Conservation (phyloP, 2,329 filamentous ascomycete genomes). For the Hymenoscyphus albidus region DNA sequence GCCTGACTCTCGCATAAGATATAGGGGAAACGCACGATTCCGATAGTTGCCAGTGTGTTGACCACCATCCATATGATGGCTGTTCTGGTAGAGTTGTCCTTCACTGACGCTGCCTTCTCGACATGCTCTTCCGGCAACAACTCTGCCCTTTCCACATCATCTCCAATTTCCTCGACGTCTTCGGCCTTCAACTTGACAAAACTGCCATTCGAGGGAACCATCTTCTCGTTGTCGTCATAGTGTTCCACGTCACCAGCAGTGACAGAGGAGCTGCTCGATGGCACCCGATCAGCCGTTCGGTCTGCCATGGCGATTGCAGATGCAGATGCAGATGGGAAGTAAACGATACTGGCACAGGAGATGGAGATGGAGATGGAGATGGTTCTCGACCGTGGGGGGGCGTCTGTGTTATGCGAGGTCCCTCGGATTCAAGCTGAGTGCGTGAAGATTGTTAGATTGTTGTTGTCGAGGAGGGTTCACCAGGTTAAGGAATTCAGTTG, state of each 20-base stretch:
- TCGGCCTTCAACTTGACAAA: constrained; percentile 28
- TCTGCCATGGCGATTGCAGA: constrained; percentile 27
- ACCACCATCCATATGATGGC: constrained; percentile 54
- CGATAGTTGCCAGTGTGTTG: constrained; percentile 60
- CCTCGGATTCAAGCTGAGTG: not conserved
- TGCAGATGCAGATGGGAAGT: not conserved
- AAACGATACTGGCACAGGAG: not conserved
- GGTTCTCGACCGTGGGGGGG: not conserved
- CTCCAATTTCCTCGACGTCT: constrained; percentile 38
- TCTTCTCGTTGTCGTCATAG: constrained; percentile 32
- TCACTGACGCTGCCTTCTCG: constrained; percentile 32
- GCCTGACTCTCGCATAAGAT: not conserved
- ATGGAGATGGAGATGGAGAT: not conserved
- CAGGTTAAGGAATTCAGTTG: too few relatives aligned
- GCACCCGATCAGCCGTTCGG: constrained; percentile 23
- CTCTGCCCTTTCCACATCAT: constrained; percentile 42
- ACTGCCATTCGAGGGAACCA: constrained; percentile 22
- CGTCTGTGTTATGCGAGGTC: not conserved
- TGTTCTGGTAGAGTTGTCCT: constrained; percentile 36
- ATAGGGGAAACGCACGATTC: constrained; percentile 47
- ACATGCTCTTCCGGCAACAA: constrained; percentile 37
- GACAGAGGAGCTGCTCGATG: constrained; percentile 30
- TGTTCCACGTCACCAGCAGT: constrained; percentile 19
- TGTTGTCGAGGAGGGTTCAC: not conserved
- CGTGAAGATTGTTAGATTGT: not conserved